A percentile compares a stretch with the other conserved stretches of the same genome.
phyloP scores from a whole-genome alignment of 371 early-diverging fungal genomes.

The Actinomortierella ambigua region DNA sequence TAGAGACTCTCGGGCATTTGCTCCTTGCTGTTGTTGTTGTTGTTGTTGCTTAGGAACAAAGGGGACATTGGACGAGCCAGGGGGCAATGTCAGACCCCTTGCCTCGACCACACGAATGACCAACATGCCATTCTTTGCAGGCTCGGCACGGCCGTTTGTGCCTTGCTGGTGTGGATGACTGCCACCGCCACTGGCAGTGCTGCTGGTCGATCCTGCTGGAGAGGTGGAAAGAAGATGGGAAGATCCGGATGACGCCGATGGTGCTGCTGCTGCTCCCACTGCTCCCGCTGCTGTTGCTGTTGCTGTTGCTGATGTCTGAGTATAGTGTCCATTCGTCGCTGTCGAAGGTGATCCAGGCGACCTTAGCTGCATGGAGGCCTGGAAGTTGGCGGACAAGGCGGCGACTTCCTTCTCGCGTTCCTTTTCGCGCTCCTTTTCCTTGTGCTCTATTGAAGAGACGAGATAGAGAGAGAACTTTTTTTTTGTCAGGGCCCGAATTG shows the following conservation, averaged over 20 bases:
- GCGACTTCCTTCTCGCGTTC: conserved; percentile 22
- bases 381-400: conserved; percentile 14
- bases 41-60: conserved; percentile 49
- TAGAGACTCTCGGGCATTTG: conserved; percentile 65
- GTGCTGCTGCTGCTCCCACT: no score
- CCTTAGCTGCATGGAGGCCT: conserved; percentile 22
- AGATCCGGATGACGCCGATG: conserved; percentile 19
- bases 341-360: conserved; percentile 17
- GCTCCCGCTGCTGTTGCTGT: no score
- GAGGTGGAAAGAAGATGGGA: conserved; percentile 19
- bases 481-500: no score
- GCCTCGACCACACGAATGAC: conserved; percentile 86
- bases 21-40: conserved; percentile 32
- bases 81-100: conserved; percentile 67
- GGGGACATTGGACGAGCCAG: conserved; percentile 51
- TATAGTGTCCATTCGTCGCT: conserved; percentile 29
- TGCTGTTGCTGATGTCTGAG: no score
- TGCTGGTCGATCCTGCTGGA: not conserved
- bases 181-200: no score
- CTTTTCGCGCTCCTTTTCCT: conserved; percentile 16
- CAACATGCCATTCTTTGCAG: conserved; percentile 62
- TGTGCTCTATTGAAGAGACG: no score
- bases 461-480: no score
- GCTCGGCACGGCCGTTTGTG: conserved; percentile 8
- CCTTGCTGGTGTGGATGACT: not conserved